Evolutionary conservation across 1,284 basidiomycete species (phyloP), one percentile per base, ranked within the genome.

Genomic region (Rhodotorula mucilaginosa): DNA sequence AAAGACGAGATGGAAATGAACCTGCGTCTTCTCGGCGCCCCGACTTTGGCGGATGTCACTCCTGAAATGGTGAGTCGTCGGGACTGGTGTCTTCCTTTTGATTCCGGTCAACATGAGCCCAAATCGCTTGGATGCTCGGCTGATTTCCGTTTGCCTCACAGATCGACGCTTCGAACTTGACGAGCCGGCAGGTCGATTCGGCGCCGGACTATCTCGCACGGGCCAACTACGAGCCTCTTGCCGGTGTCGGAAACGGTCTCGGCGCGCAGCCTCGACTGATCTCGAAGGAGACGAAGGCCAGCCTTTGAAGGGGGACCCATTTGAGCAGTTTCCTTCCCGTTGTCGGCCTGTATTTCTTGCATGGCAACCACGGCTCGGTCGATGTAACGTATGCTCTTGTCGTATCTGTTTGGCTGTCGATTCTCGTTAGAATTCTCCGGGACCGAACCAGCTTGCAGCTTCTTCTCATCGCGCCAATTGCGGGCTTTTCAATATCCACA

Each of bases 1-100:
- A 78, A 95, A 90, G 92, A 94, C 77, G 93, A 97, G 81, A 92
- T 97, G 78, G 91, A 93, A 83, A 96, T 80, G 79, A 76, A 79
- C 82, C 86, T 96, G 87, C 88, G 92, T 29, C 84, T 96, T 10
- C 82, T 97, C 39, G 94, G 94, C 10, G 93, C 93, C 0, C 87
- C 86, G 2, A 90, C 86, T 0, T 81, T 97, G 65, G 85, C 85
- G 61, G 91, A 96, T 67, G 83, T 97, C 67, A 87, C 88, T 0
- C 90, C 90, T 0, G 86, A 88, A 59, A 94, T 97, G 94, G 91
- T 97, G 39, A 44, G 39, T 44, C 39, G 39, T 44, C 39, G 12
- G 12, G 10, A 44, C 12, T 12, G 39, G 39, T 44, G 39, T 44
- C 58, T 65, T n/a, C n/a, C 21, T 10, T 21, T 16, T 34, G 23